Evolutionary conservation across 495 filamentous ascomycete species (phyloP).

Genomic region (Tuber microsphaerosporum): DNA sequence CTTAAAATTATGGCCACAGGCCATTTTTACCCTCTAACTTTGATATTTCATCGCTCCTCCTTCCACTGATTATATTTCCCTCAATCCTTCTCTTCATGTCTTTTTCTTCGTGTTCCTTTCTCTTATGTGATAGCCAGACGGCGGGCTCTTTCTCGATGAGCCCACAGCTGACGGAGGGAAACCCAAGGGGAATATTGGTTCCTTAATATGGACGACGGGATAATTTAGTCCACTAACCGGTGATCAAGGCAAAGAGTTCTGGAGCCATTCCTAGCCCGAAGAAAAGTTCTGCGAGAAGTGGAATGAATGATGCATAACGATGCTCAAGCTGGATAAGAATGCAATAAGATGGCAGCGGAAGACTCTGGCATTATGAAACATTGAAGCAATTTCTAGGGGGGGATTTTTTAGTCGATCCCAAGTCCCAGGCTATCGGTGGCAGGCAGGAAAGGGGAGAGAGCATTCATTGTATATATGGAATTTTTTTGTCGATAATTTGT

Average conservation of each 20-base stretch:
- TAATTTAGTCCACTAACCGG: slow-evolving; percentile 21
- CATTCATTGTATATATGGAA: neutral
- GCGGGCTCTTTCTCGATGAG: neutral
- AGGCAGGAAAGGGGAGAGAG: neutral
- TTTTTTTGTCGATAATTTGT: neutral
- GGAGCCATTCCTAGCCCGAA: slow-evolving; percentile 14
- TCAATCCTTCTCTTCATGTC: neutral
- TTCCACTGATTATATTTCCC: slow-evolving; percentile 14
- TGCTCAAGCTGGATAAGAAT: neutral
- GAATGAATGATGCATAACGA: slow-evolving; percentile 5
- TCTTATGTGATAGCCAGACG: neutral
- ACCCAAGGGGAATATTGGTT: slow-evolving; percentile 34
- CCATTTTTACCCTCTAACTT: slow-evolving; percentile 12
- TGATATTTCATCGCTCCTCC: slow-evolving; percentile 13
- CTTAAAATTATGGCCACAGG: slow-evolving; percentile 11
- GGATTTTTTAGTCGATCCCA: neutral
- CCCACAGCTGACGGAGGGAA: slow-evolving; percentile 1
- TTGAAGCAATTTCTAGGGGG: neutral
- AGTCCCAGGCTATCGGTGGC: neutral
- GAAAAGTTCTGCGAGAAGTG: slow-evolving; percentile 27
- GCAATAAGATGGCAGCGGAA: neutral
- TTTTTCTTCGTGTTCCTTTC: slow-evolving; percentile 7
- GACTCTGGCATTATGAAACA: neutral
- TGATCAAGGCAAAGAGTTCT: slow-evolving; percentile 33
- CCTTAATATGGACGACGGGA: slow-evolving; percentile 33